Conservation (phyloP, 2,329 filamentous ascomycete genomes). For the Mariannaea elegans region DNA sequence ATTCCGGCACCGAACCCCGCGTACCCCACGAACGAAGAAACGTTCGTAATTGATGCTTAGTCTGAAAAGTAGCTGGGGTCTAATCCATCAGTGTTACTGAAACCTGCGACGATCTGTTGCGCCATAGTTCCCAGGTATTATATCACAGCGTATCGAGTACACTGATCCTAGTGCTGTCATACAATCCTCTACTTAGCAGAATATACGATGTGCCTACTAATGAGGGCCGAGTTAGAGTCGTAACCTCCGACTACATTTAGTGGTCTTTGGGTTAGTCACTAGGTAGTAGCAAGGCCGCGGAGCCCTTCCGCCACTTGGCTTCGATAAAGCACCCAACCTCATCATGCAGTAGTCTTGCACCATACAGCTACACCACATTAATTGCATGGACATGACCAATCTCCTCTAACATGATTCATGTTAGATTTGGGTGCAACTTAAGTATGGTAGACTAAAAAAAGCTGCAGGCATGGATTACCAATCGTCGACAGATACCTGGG, state of each 20-base stretch:
- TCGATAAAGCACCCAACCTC: background rate
- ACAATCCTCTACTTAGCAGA: background rate
- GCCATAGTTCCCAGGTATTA: conserved; percentile 6
- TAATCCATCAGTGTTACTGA: conserved; percentile 5
- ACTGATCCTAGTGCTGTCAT: background rate
- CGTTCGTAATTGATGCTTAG: background rate
- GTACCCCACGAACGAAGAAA: background rate
- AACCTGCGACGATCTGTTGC: conserved; percentile 5
- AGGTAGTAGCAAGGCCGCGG: background rate
- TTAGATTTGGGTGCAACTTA: conserved; percentile 1
- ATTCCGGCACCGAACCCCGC: background rate
- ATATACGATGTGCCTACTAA: background rate
- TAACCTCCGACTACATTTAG: too few species aligned
- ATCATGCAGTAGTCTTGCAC: conserved; percentile 17
- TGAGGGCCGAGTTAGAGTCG: background rate
- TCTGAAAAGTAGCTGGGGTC: background rate
- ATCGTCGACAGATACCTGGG: background rate
- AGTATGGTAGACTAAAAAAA: background rate
- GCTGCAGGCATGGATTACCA: background rate
- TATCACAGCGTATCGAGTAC: background rate
- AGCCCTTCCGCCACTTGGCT: background rate
- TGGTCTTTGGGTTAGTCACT: too few species aligned
- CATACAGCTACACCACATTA: background rate
- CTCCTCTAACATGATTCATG: conserved; percentile 6
- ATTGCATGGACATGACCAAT: background rate